Conservation (phyloP, 768 basidiomycete species). For the Tubosaeta sp. region DNA sequence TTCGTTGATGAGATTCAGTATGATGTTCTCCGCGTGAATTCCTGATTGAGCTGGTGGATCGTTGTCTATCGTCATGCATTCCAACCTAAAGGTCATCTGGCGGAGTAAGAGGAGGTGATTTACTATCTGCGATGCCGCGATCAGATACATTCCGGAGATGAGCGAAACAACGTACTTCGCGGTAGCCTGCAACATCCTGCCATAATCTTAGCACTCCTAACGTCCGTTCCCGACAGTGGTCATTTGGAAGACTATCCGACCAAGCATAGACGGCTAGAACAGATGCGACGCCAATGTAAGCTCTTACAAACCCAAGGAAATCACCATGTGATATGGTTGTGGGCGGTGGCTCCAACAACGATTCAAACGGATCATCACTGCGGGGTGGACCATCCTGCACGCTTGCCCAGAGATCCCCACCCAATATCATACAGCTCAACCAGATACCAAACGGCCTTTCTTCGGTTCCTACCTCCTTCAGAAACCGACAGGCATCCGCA, state of each 20-base stretch:
- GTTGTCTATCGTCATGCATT: slow-evolving; percentile 66
- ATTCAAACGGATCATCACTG: slow-evolving; percentile 32
- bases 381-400: slow-evolving; percentile 14
- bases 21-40: slow-evolving; percentile 64
- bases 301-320: slow-evolving; percentile 61
- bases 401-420: slow-evolving; percentile 45
- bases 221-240: slow-evolving; percentile 58
- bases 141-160: slow-evolving; percentile 16
- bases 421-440: slow-evolving; percentile 65
- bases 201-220: slow-evolving; percentile 48
- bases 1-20: slow-evolving; percentile 55
- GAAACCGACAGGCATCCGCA: slow-evolving; percentile 40
- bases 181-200: slow-evolving; percentile 58
- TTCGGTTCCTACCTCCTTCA: slow-evolving; percentile 59
- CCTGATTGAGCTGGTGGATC: slow-evolving; percentile 58
- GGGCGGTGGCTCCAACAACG: slow-evolving; percentile 34
- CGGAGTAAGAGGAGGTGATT: slow-evolving; percentile 69
- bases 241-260: slow-evolving; percentile 72
- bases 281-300: slow-evolving; percentile 61
- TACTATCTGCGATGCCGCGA: slow-evolving; percentile 48
- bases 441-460: slow-evolving; percentile 71
- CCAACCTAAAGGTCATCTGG: slow-evolving; percentile 67
- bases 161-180: slow-evolving; percentile 47
- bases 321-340: slow-evolving; percentile 43
- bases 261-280: slow-evolving; percentile 73